Conservation (phyloP, 139 green algal genomes). For the Tetraselmis chui region DNA sequence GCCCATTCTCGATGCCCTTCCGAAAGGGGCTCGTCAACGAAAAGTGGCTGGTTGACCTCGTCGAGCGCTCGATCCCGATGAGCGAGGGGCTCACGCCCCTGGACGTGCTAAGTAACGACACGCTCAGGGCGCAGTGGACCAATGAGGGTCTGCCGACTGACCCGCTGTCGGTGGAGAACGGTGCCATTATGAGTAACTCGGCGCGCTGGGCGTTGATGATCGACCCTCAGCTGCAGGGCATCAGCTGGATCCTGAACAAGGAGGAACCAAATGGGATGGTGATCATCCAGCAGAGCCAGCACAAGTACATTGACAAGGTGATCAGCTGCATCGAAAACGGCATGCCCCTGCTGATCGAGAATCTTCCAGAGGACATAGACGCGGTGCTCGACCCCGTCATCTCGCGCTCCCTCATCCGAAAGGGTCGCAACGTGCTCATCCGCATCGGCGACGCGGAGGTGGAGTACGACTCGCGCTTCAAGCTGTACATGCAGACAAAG, state of each 20-base stretch:
- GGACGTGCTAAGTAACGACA: constrained; percentile 54
- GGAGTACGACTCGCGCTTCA: constrained; percentile 58
- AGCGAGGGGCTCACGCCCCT: constrained; percentile 41
- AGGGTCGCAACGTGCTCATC: constrained; percentile 61
- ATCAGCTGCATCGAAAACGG: constrained; percentile 77
- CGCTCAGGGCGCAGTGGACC: constrained; percentile 61
- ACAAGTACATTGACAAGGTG: constrained; percentile 78
- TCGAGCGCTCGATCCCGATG: constrained; percentile 59
- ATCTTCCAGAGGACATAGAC: constrained; percentile 77
- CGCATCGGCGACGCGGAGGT: constrained; percentile 81
- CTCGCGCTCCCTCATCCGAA: constrained; percentile 19
- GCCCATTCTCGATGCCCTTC: constrained; percentile 78
- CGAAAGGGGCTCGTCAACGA: constrained; percentile 53
- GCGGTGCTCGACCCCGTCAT: constrained; percentile 81
- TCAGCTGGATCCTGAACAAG: constrained; percentile 75
- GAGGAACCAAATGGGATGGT: constrained; percentile 69
- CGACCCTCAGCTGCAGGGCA: constrained; percentile 85
- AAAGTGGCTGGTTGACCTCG: constrained; percentile 73
- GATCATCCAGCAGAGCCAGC: constrained; percentile 76
- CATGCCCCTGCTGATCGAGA: constrained; percentile 80
- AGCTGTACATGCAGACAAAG: constrained; percentile 82
- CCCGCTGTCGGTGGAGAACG: constrained; percentile 77
- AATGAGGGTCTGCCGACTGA: constrained; percentile 82
- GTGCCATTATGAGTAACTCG: constrained; percentile 73
- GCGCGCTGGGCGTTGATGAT: constrained; percentile 79